Percentiles rank a stretch among this genome's conserved stretches.
Conservation (phyloP, 2,329 filamentous ascomycete genomes). For the Sarocladium kiliense region DNA sequence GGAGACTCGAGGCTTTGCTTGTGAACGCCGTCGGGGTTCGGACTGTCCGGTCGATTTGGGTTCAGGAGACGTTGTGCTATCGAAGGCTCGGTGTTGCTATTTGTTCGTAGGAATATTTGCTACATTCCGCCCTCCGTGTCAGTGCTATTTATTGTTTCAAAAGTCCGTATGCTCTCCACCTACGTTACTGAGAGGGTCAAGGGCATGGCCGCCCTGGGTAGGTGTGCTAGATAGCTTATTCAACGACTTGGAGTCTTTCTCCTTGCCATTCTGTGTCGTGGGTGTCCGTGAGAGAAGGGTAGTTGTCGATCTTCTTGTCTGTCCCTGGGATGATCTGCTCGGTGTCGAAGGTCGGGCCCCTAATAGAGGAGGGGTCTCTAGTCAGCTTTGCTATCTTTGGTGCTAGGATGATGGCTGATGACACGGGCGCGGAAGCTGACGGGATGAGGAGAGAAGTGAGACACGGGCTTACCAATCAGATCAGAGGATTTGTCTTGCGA, state of each 20-base stretch:
- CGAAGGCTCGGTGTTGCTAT: conserved; percentile 33
- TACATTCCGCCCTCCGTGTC: conserved; percentile 11
- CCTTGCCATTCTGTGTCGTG: conserved; percentile 36
- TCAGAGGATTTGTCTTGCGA: background rate
- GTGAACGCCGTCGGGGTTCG: conserved; percentile 34
- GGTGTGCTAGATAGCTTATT: conserved; percentile 20
- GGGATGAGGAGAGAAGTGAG: background rate
- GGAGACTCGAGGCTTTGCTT: conserved; percentile 37
- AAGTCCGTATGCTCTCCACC: conserved; percentile 12
- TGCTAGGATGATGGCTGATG: background rate
- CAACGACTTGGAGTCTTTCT: conserved; percentile 22
- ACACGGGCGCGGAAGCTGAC: background rate
- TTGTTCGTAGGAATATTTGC: conserved; percentile 36
- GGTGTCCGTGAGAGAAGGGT: conserved; percentile 48
- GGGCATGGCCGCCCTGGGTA: conserved; percentile 21
- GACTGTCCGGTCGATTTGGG: conserved; percentile 47
- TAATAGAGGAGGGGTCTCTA: background rate
- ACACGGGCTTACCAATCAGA: conserved; percentile 6
- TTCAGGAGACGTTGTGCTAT: conserved; percentile 51
- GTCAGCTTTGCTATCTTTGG: background rate
- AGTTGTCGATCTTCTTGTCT: conserved; percentile 11
- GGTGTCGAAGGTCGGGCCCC: conserved; percentile 10
- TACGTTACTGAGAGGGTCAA: conserved; percentile 34
- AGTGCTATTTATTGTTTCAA: background rate
- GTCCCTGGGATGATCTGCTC: conserved; percentile 12